phyloP scores from a whole-genome alignment of 2,329 filamentous ascomycete genomes.

The Ceratocystis alfenasii region DNA sequence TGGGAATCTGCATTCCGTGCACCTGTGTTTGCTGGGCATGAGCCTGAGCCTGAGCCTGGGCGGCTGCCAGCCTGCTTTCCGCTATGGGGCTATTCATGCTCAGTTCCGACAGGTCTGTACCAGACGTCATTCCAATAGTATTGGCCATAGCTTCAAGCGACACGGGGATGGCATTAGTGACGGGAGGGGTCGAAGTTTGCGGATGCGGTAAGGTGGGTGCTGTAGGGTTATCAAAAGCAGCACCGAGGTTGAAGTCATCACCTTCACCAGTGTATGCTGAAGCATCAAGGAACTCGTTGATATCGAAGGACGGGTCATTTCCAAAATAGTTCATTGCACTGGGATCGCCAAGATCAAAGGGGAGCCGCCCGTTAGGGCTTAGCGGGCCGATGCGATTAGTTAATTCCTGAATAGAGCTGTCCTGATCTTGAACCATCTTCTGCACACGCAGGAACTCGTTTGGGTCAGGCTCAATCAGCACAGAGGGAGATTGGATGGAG shows the following conservation, averaged over 20 bases:
- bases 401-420: constrained; percentile 62
- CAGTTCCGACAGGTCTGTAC: constrained; percentile 18
- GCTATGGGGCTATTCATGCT: constrained; percentile 20
- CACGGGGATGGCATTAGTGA: not conserved
- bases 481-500: constrained; percentile 40
- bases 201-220: not conserved
- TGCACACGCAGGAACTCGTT: constrained; percentile 68
- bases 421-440: constrained; percentile 67
- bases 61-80: not conserved
- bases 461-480: constrained; percentile 55
- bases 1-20: constrained; percentile 9
- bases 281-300: constrained; percentile 32
- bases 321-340: constrained; percentile 27
- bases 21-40: constrained; percentile 10
- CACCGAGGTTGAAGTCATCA: constrained; percentile 31
- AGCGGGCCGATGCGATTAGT: constrained; percentile 64
- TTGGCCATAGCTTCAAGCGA: not conserved
- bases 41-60: not conserved
- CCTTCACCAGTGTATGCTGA: constrained; percentile 33
- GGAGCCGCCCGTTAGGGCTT: constrained; percentile 67
- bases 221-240: constrained; percentile 15
- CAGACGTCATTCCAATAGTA: constrained; percentile 16
- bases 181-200: not conserved
- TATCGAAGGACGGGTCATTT: constrained; percentile 31
- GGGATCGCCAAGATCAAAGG: constrained; percentile 45